Base-by-base conservation (phyloP, 768 basidiomycete genomes). In the Coprinellus aureogranulatus region DNA sequence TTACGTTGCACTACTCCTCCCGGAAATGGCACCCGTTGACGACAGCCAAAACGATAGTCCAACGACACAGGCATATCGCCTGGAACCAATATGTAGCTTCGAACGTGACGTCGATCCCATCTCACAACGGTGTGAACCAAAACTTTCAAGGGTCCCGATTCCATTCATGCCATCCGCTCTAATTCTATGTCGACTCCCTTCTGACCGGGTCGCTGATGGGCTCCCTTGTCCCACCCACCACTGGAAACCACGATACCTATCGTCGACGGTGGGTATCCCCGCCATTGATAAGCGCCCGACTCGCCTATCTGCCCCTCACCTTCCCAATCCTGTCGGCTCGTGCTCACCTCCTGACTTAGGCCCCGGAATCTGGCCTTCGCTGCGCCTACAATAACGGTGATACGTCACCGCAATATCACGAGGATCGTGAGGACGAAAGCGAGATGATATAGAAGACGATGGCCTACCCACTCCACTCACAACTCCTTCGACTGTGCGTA, bases 401-500 rank as follows among this genome's bases (percentile, higher is more conserved):
- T 11, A 52, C 50, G 34, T 52, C 50, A 52, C 31, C 34, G 16
- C 16, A 34, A n/a, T 34, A 52, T 39, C 50, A 52, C 34, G 50
- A 52, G 39, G 31, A 27, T 14, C n/a, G 14, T 37, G 34, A 37
- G n/a, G 50, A 52, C 10, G n/a, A n/a, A n/a, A n/a, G n/a, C 8
- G 20, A 39, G 30, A 52, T 52, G 50, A 52, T 37, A 20, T 5
- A 22, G 16, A 52, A 52, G 22, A 31, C 28, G n/a, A 39, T 39
- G 34, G 50, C 50, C 16, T 53, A 22, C 34, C n/a, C n/a, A n/a
- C n/a, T n/a, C 57, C 57, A 8, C 34, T 58, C 4, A 40, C 57
- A 6, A 53, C 31, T 6, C 57, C 57, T 18, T 23, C 52, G 1
- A 52, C 51, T 3, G 23, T 58, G 2, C 45, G 51, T 8, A 53